Base-by-base conservation (phyloP, 768 basidiomycete species). In the Mrakia blollopis region DNA sequence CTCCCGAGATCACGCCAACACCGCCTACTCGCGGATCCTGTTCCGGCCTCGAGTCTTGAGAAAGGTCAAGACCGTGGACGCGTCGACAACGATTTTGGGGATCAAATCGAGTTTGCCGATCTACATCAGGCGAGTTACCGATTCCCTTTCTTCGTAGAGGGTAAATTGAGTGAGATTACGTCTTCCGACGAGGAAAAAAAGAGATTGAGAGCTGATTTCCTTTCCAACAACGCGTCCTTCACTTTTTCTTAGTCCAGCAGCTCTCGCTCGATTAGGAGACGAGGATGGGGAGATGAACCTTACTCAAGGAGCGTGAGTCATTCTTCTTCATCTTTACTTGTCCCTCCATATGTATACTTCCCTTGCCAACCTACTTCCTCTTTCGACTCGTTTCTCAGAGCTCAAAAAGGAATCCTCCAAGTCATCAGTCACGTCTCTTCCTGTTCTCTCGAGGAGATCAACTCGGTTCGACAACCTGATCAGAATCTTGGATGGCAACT, bases 371-470 rank as follows among this genome's bases (percentile, higher is more conserved):
- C n/a, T n/a, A n/a, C n/a, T n/a, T n/a, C n/a, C n/a, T 7, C 23
- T 16, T 16, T 52, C 3, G 9, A 52, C 14, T 52, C 11, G 9
- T n/a, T 25, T 60, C 25, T 16, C 54, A 72, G 79, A 10, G 78
- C 50, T 39, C 71, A 73, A 52, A 79, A 57, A 32, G 80, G 80
- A 0, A 80, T 81, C 61, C 52, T 83, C 13, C 81, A 83, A 67
- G 79, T 81, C 41, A 79, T 82, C 60, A 80, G 80, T 3, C 79
- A 80, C 57, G 80, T 80, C 52, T 79, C 82, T 9, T 81, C 80
- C n/a, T 81, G 79, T 54, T 80, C 80, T 16, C 78, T 83, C 25
- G 78, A 81, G n/a, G 81, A 83, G 73, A 74, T 83, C 6, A 78
- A 79, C 60, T 73, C 73, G 2, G 82, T 78, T 16, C 77, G 76